Evolutionary conservation across 164 flowering plant genomes (phyloP).

Genomic region (Umbilicus rupestris): DNA sequence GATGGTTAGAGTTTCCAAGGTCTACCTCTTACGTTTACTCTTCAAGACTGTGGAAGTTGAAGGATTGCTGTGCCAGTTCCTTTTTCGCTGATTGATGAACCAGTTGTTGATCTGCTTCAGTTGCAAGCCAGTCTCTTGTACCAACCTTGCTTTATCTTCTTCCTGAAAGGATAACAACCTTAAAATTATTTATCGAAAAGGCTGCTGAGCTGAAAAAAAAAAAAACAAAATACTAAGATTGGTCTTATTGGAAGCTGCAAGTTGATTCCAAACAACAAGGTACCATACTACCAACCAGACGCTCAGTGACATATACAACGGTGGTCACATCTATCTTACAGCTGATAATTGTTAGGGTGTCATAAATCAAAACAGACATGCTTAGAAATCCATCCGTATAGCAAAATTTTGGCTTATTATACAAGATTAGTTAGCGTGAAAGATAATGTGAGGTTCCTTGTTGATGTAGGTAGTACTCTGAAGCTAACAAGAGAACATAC

Average conservation of each 20-base stretch:
- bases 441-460: too few species aligned
- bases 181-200: neutral
- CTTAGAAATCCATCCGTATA: too few species aligned
- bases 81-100: constrained; percentile 58
- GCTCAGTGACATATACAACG: neutral
- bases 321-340: neutral
- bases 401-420: too few species aligned
- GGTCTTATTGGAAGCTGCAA: neutral
- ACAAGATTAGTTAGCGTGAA: too few species aligned
- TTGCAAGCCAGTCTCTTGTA: constrained; percentile 60
- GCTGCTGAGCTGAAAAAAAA: neutral
- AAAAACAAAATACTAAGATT: neutral
- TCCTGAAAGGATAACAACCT: constrained; percentile 23
- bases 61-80: constrained; percentile 64
- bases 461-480: too few species aligned
- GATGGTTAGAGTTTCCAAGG: neutral
- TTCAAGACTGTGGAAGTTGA: constrained; percentile 46
- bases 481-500: constrained; percentile 21
- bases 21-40: constrained; percentile 56
- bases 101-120: constrained; percentile 59
- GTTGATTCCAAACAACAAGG: neutral
- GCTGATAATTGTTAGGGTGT: neutral
- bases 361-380: too few species aligned
- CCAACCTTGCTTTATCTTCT: constrained; percentile 59
- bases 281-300: too few species aligned